These are phyloP conservation scores for Penicillium herquei DNA, from an alignment of 495 filamentous ascomycete species.

Conservation along the genomic window DNA sequence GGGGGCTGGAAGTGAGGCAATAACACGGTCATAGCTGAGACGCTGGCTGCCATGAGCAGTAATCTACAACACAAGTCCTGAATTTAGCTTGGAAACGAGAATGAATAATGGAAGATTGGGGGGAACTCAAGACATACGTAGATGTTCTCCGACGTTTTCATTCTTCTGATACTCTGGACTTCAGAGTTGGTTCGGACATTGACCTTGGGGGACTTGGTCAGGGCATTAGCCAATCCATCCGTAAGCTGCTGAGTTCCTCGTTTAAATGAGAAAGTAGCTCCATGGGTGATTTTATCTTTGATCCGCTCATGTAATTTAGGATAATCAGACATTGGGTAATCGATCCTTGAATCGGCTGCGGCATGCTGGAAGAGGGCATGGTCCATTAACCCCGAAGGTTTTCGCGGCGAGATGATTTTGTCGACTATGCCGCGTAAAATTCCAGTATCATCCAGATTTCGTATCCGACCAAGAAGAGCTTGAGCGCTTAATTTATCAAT, in stretches of 20 bases:
- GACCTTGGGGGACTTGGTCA: slow-evolving; percentile 33
- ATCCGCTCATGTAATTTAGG: neutral
- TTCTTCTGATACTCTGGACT: slow-evolving; percentile 7
- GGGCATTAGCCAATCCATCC: slow-evolving; percentile 23
- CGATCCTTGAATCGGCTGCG: neutral
- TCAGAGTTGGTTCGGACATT: slow-evolving; percentile 22
- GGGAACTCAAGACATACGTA: neutral
- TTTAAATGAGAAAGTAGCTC: slow-evolving; percentile 54
- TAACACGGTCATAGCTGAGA: slow-evolving; percentile 57
- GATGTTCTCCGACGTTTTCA: neutral
- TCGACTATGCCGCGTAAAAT: slow-evolving; percentile 20
- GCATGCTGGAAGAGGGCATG: slow-evolving; percentile 22
- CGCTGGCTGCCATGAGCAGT: slow-evolving; percentile 3
- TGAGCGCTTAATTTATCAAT: slow-evolving; percentile 73
- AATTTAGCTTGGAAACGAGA: slow-evolving; percentile 11
- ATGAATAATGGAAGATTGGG: neutral
- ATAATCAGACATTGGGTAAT: too few species aligned
- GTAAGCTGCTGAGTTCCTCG: slow-evolving; percentile 35
- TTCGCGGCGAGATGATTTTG: slow-evolving; percentile 1
- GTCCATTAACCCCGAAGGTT: slow-evolving; percentile 23
- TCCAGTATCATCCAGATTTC: slow-evolving; percentile 48
- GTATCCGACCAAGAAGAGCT: slow-evolving; percentile 54
- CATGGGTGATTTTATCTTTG: slow-evolving; percentile 7
- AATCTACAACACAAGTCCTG: neutral
- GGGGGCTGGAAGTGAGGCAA: slow-evolving; percentile 65